Conservation (phyloP, 805 yeast genomes). For the Yamadazyma takamatsuzukensis region DNA sequence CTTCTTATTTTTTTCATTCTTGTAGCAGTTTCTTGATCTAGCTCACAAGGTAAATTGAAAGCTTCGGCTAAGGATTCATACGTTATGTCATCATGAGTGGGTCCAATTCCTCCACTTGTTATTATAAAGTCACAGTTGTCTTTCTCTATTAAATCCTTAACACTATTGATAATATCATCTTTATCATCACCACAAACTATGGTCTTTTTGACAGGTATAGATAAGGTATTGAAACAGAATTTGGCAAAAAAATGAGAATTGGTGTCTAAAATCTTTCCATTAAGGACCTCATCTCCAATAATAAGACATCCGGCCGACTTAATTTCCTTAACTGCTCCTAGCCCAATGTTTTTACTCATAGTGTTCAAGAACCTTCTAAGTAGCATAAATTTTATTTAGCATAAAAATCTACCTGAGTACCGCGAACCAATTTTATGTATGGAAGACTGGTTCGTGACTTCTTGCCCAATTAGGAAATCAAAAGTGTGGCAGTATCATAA, state of each 20-base stretch:
- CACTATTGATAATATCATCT: slow-evolving; percentile 54
- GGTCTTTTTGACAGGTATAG: slow-evolving; percentile 63
- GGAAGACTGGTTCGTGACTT: no score
- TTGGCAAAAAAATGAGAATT: slow-evolving; percentile 72
- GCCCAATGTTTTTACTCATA: no score
- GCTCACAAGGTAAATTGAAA: slow-evolving; percentile 44
- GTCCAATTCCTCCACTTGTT: slow-evolving; percentile 76
- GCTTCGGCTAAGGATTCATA: slow-evolving; percentile 72
- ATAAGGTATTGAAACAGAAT: slow-evolving; percentile 58
- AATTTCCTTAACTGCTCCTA: no score
- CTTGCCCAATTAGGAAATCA: no score
- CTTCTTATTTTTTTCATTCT: slow-evolving; percentile 54
- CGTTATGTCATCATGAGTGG: slow-evolving; percentile 89
- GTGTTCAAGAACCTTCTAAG: no score
- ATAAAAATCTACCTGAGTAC: no score
- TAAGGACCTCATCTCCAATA: slow-evolving; percentile 86
- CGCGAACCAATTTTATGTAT: no score
- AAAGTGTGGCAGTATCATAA: no score
- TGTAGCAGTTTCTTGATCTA: slow-evolving; percentile 56
- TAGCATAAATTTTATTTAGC: no score
- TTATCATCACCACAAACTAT: slow-evolving; percentile 77
- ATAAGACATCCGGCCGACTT: slow-evolving; percentile 49
- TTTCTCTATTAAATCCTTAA: slow-evolving; percentile 40
- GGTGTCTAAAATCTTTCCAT: slow-evolving; percentile 79
- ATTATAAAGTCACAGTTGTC: slow-evolving; percentile 62